These are phyloP conservation scores for Amorphotheca resinae DNA, from an alignment of 495 filamentous ascomycete genomes.

Conservation along the genomic window DNA sequence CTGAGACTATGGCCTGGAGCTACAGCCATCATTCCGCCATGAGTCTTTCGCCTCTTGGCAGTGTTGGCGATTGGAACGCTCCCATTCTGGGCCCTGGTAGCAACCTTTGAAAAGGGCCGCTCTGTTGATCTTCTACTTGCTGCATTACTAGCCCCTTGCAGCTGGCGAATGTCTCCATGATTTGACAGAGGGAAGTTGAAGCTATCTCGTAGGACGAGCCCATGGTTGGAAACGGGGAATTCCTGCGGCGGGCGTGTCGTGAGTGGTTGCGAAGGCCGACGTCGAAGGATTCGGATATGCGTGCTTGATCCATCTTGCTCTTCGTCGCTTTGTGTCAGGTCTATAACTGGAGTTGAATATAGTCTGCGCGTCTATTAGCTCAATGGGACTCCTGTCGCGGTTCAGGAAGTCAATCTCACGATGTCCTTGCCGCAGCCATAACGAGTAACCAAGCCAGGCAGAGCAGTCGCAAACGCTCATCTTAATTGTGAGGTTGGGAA, in stretches of 20 bases:
- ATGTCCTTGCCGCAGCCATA: neutral
- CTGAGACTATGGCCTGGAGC: too few species aligned
- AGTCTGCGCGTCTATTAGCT: neutral
- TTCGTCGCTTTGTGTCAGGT: conserved; percentile 15
- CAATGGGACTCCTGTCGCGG: neutral
- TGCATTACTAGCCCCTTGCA: neutral
- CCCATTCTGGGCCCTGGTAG: neutral
- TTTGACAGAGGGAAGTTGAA: neutral
- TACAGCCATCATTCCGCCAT: conserved; percentile 1
- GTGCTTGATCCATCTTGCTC: conserved; percentile 5
- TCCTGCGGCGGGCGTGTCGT: neutral
- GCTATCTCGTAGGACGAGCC: neutral
- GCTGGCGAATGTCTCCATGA: neutral
- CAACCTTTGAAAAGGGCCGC: neutral
- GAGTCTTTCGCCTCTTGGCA: conserved; percentile 6
- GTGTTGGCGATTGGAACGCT: neutral
- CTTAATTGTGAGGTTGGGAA: too few species aligned
- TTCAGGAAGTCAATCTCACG: neutral
- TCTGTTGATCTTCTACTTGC: neutral
- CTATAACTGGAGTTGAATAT: conserved; percentile 1
- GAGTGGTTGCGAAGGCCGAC: neutral
- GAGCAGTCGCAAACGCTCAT: too few species aligned
- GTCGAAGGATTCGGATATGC: neutral
- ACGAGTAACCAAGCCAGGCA: neutral
- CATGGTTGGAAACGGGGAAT: neutral